Evolutionary conservation across 305 asterid species (phyloP).

Genomic region (Stenogyne calaminthoides): DNA sequence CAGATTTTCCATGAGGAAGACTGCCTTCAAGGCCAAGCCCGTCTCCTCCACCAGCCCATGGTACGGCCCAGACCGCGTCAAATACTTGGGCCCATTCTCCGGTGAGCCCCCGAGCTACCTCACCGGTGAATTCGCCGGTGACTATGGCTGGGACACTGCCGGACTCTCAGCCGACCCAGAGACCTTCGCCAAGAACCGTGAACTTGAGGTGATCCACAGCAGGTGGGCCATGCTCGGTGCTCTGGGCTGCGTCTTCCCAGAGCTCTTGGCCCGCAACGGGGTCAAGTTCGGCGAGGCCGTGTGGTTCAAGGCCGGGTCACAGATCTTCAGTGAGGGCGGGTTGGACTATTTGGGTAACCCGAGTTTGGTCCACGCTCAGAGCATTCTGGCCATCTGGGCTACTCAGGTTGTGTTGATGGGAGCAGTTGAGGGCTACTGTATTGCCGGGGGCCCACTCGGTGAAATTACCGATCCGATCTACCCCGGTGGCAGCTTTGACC

Average conservation of each 20-base stretch:
- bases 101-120: slow-evolving; percentile 57
- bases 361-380: slow-evolving; percentile 60
- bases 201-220: slow-evolving; percentile 58
- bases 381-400: slow-evolving; percentile 69
- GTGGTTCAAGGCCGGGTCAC: slow-evolving; percentile 63
- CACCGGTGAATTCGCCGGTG: slow-evolving; percentile 60
- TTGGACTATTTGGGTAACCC: slow-evolving; percentile 68
- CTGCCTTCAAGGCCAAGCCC: slow-evolving; percentile 37
- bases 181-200: slow-evolving; percentile 59
- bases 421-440: slow-evolving; percentile 66
- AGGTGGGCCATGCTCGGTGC: slow-evolving; percentile 74
- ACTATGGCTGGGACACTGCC: slow-evolving; percentile 67
- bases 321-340: slow-evolving; percentile 63
- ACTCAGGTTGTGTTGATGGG: slow-evolving; percentile 59
- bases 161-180: slow-evolving; percentile 63
- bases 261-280: slow-evolving; percentile 61
- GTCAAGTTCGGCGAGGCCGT: slow-evolving; percentile 67
- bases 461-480: slow-evolving; percentile 56
- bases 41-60: slow-evolving; percentile 51
- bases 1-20: slow-evolving; percentile 45
- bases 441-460: slow-evolving; percentile 70
- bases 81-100: slow-evolving; percentile 32
- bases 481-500: slow-evolving; percentile 72
- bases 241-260: slow-evolving; percentile 65
- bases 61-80: slow-evolving; percentile 63